These are phyloP conservation scores for Delitschia confertaspora DNA, from an alignment of 495 filamentous ascomycete genomes.

Conservation along the genomic window DNA sequence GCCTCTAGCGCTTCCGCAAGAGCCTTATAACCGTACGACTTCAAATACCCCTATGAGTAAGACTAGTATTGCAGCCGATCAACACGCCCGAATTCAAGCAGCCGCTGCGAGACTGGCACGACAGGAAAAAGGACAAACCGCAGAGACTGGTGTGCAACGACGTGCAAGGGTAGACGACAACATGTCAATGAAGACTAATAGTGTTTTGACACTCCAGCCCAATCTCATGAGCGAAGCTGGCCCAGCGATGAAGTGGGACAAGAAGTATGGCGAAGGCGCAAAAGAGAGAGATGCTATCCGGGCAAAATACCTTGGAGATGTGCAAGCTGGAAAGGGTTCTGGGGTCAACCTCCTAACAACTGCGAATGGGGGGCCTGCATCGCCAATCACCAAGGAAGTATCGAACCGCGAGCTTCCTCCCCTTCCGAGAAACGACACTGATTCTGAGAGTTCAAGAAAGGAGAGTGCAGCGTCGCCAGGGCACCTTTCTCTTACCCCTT, in stretches of 20 bases:
- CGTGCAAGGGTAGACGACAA: slow-evolving; percentile 42
- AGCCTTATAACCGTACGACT: slow-evolving; percentile 45
- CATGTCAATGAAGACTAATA: slow-evolving; percentile 71
- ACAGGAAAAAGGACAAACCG: slow-evolving; percentile 48
- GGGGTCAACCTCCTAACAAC: slow-evolving; percentile 19
- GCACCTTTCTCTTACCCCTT: slow-evolving; percentile 17
- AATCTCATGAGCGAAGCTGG: slow-evolving; percentile 78
- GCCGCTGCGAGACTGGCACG: slow-evolving; percentile 71
- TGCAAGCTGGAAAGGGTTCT: slow-evolving; percentile 54
- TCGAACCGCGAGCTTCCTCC: slow-evolving; percentile 30
- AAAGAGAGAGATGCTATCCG: slow-evolving; percentile 67
- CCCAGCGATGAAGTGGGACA: slow-evolving; percentile 93
- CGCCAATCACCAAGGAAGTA: slow-evolving; percentile 6
- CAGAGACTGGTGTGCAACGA: neutral
- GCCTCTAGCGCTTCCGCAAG: slow-evolving; percentile 38
- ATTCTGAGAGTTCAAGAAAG: slow-evolving; percentile 2
- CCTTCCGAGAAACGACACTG: slow-evolving; percentile 16
- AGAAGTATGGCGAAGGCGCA: slow-evolving; percentile 69
- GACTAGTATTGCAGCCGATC: slow-evolving; percentile 81
- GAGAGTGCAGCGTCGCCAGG: slow-evolving; percentile 14
- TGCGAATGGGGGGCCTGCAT: slow-evolving; percentile 19
- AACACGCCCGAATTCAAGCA: slow-evolving; percentile 84
- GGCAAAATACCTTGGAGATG: slow-evolving; percentile 68
- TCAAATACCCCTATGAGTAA: slow-evolving; percentile 55
- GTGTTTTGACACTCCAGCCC: slow-evolving; percentile 81